Evolutionary conservation across 352 stramenopile species (phyloP), one percentile per base, ranked within the genome.

Genomic region (Phytophthora vignae): DNA sequence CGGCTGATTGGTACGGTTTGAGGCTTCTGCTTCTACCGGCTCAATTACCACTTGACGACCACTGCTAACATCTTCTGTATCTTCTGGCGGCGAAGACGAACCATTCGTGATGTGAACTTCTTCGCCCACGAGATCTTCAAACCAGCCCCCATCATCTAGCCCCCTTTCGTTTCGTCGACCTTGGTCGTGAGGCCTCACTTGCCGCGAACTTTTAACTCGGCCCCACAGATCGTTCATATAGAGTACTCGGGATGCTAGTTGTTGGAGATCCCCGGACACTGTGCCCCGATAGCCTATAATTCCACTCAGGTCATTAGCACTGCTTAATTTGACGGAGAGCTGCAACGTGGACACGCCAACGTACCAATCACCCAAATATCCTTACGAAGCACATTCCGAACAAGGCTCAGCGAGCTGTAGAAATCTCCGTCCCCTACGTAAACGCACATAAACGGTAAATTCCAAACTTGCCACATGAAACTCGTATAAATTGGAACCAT

Each of bases 301-400:
- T 36, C 46, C 50, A 33, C 27, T 2, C 21, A 25, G 21, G 21
- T 31, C 27, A 59, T 62, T 9, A 73, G 50, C 36, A 14, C 17
- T 40, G 29, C 29, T 17, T 19, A 11, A 19, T 21, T 19, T 29
- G 11, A 54, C 31, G 17, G 15, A 54, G 29, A 33, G 6, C 29
- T 33, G 29, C 29, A 33, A 33, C 29, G 29, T 33, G 29, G 29
- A 19, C n/a, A 55, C 15, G 9, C 19, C 9, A 53, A 73, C 79
- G 55, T 81, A 96, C 89, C 89, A 15, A 96, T 73, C 17, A 96
- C 89, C 89, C 89, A 96, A 1, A 96, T 73, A 66, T 96, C 89
- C 63, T 96, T 96, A 60, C 85, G 87, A 1, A 92, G 67, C 8
- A 95, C 83, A 40, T 96, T 96, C 58, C 89, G 86, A 29, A 93